phyloP scores from a whole-genome alignment of 805 yeast species.

The Starmerella gropengiesseri region DNA sequence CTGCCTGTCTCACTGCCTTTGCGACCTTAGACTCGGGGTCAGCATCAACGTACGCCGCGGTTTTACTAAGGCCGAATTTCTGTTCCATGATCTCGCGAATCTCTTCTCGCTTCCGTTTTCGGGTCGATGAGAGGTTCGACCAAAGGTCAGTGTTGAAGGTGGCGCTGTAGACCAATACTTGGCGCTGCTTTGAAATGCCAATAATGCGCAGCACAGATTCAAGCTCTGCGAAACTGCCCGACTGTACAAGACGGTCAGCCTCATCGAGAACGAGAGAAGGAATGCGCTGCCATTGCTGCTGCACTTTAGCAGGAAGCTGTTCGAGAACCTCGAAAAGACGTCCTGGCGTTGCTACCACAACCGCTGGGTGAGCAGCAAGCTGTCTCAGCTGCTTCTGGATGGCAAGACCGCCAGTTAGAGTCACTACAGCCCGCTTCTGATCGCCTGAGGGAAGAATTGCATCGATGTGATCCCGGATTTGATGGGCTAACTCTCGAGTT shows the following conservation, averaged over 20 bases:
- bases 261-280: slow-evolving; percentile 71
- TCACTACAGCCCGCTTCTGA: slow-evolving; percentile 38
- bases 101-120: slow-evolving; percentile 37
- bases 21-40: slow-evolving; percentile 79
- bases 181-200: slow-evolving; percentile 46
- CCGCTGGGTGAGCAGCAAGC: slow-evolving; percentile 54
- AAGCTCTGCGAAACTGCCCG: slow-evolving; percentile 91
- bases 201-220: slow-evolving; percentile 66
- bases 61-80: slow-evolving; percentile 58
- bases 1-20: slow-evolving; percentile 63
- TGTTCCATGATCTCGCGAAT: slow-evolving; percentile 54
- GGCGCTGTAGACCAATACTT: slow-evolving; percentile 67
- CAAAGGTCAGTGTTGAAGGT: slow-evolving; percentile 79
- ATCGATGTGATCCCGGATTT: slow-evolving; percentile 70
- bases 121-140: slow-evolving; percentile 44
- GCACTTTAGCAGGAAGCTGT: slow-evolving; percentile 33
- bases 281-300: slow-evolving; percentile 34
- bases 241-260: slow-evolving; percentile 89
- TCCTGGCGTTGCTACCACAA: slow-evolving; percentile 93
- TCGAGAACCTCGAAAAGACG: slow-evolving; percentile 65
- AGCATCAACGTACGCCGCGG: slow-evolving; percentile 67
- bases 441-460: slow-evolving; percentile 24
- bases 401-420: slow-evolving; percentile 90
- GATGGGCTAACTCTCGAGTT: slow-evolving; percentile 92
- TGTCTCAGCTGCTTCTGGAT: slow-evolving; percentile 86